Evolutionary conservation across 495 filamentous ascomycete species (phyloP).

Genomic region (Neurospora sp.): DNA sequence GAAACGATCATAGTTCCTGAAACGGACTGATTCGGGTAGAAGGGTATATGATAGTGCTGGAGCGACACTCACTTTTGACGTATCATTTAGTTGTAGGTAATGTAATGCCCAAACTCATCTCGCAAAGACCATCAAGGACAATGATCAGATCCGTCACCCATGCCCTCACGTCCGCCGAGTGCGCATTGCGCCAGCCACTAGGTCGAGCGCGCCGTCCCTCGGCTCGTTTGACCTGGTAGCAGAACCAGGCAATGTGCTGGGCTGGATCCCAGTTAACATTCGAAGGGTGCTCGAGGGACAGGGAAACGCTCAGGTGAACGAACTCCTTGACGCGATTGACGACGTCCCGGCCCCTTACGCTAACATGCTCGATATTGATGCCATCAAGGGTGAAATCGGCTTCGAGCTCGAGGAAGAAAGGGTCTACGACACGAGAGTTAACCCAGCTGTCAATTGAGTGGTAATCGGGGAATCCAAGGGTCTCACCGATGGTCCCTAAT

Average conservation of each 20-base stretch:
- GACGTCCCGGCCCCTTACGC: not conserved
- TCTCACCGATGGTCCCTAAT: not conserved
- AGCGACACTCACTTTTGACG: not conserved
- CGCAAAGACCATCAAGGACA: not conserved
- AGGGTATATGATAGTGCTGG: not conserved
- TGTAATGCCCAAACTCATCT: not conserved
- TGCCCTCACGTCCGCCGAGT: not conserved
- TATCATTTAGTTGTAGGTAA: not conserved
- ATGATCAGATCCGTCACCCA: not conserved
- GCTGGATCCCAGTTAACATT: not conserved
- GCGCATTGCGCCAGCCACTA: not conserved
- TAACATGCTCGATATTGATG: not conserved
- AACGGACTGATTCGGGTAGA: not conserved
- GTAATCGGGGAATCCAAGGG: not conserved
- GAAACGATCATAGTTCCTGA: not conserved
- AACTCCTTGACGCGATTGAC: not conserved
- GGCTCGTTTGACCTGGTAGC: not conserved
- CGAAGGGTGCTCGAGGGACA: not conserved
- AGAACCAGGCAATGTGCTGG: not conserved
- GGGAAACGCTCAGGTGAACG: not conserved
- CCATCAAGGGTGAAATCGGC: not conserved
- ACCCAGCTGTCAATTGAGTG: not conserved
- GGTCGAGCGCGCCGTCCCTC: not conserved
- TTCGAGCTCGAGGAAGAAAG: not conserved
- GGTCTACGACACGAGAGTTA: not conserved